Conservation (phyloP, 2,329 filamentous ascomycete genomes). For the Dactylellina sp. region DNA sequence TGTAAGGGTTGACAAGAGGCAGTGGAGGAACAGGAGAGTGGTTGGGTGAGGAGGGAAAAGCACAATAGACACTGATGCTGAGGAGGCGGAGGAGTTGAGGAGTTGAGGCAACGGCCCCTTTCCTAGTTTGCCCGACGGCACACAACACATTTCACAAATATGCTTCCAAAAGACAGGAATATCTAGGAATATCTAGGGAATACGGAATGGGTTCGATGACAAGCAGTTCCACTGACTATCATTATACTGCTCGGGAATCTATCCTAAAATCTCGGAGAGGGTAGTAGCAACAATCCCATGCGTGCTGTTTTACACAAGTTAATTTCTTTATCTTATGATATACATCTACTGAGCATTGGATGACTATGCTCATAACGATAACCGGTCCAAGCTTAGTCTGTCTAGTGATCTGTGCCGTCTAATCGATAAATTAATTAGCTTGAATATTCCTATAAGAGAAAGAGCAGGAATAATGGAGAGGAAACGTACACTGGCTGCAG, state of each 20-base stretch:
- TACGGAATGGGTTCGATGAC: not conserved
- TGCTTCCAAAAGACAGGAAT: not conserved
- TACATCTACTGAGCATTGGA: no score
- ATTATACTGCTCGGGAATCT: no score
- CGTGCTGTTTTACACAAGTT: no score
- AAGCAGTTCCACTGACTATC: no score
- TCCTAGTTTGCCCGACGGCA: conserved; percentile 5
- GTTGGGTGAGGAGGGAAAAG: not conserved
- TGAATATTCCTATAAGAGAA: not conserved
- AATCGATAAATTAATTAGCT: conserved; percentile 29
- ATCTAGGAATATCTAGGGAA: no score
- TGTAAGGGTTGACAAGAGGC: not conserved
- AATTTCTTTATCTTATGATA: no score
- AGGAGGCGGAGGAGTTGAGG: conserved; percentile 10
- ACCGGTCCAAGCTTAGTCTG: conserved; percentile 60
- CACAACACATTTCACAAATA: conserved; percentile 13
- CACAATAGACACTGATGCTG: conserved; percentile 4
- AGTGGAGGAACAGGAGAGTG: not conserved
- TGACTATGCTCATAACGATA: conserved; percentile 57
- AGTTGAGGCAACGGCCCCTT: conserved; percentile 7
- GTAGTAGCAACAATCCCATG: no score
- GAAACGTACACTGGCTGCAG: conserved; percentile 61
- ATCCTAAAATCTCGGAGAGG: no score
- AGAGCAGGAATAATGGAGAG: not conserved
- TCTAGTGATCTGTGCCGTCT: conserved; percentile 60